A percentile compares a stretch with the other conserved stretches of the same genome.
These are phyloP conservation scores for Paxillus involutus DNA, from an alignment of 768 basidiomycete genomes.

Conservation along the genomic window DNA sequence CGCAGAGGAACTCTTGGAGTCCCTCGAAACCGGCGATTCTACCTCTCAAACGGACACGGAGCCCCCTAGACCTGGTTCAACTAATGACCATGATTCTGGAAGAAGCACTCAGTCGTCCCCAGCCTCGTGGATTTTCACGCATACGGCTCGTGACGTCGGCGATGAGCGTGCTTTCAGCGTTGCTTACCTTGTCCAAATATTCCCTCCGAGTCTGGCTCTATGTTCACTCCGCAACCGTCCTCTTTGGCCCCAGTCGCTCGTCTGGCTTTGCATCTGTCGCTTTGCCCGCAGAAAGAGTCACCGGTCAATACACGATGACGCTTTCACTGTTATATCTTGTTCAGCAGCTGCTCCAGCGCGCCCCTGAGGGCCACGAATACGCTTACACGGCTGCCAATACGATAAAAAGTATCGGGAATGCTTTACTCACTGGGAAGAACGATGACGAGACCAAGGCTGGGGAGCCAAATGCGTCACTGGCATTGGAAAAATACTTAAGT, in stretches of 20 bases:
- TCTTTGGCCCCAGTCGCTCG: slow-evolving; percentile 68
- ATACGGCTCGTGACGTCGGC: slow-evolving; percentile 75
- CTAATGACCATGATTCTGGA: slow-evolving; percentile 80
- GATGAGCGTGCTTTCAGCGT: slow-evolving; percentile 76
- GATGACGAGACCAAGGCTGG: too few species aligned
- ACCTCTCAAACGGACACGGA: slow-evolving; percentile 46
- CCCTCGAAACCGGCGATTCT: slow-evolving; percentile 46
- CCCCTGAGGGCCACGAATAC: too few species aligned
- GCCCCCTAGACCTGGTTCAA: slow-evolving; percentile 73
- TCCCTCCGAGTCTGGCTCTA: slow-evolving; percentile 89
- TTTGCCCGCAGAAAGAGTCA: slow-evolving; percentile 67
- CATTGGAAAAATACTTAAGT: too few species aligned
- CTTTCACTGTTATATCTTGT: slow-evolving; percentile 76
- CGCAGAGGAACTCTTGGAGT: slow-evolving; percentile 63
- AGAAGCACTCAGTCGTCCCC: slow-evolving; percentile 63
- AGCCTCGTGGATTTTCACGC: slow-evolving; percentile 42
- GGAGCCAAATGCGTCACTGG: too few species aligned
- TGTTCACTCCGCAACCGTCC: slow-evolving; percentile 71
- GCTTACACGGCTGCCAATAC: too few species aligned
- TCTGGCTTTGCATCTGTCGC: slow-evolving; percentile 61
- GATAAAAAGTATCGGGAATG: too few species aligned
- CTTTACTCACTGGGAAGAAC: too few species aligned
- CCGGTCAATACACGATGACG: slow-evolving; percentile 82
- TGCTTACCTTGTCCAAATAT: slow-evolving; percentile 70
- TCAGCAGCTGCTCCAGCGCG: slow-evolving; percentile 67